A percentile compares a stretch with the other conserved stretches of the same genome.
phyloP scores from a whole-genome alignment of 805 yeast species.

The Cyberlindnera euphorbiae region DNA sequence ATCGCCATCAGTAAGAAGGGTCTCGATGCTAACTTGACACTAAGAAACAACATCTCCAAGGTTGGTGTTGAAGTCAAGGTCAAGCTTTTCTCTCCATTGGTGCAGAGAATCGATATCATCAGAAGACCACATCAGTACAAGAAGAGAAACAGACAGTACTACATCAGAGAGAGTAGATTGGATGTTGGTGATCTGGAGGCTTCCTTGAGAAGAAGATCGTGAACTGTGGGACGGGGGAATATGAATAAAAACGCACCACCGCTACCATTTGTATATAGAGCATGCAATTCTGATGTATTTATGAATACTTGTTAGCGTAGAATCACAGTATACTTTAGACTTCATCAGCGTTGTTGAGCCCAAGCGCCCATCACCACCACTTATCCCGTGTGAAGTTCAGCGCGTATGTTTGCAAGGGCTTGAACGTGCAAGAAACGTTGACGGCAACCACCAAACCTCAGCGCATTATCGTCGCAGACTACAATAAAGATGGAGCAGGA shows the following conservation, averaged over 20 bases:
- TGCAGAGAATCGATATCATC: constrained; percentile 72
- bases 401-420: no score
- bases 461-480: no score
- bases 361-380: no score
- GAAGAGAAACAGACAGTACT: constrained; percentile 82
- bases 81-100: constrained; percentile 74
- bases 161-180: constrained; percentile 72
- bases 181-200: constrained; percentile 71
- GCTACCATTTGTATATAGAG: not conserved
- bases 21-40: constrained; percentile 66
- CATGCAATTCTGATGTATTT: no score
- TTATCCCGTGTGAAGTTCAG: no score
- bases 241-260: not conserved
- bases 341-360: no score
- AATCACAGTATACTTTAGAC: no score
- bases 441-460: no score
- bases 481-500: constrained; percentile 1
- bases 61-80: constrained; percentile 83
- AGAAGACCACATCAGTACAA: constrained; percentile 70
- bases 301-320: no score
- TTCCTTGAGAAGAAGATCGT: constrained; percentile 27
- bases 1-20: constrained; percentile 71
- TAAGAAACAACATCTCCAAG: constrained; percentile 78
- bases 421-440: no score
- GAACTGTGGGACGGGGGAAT: not conserved